Conservation (phyloP, 495 filamentous ascomycete species). For the Podospora comata region DNA sequence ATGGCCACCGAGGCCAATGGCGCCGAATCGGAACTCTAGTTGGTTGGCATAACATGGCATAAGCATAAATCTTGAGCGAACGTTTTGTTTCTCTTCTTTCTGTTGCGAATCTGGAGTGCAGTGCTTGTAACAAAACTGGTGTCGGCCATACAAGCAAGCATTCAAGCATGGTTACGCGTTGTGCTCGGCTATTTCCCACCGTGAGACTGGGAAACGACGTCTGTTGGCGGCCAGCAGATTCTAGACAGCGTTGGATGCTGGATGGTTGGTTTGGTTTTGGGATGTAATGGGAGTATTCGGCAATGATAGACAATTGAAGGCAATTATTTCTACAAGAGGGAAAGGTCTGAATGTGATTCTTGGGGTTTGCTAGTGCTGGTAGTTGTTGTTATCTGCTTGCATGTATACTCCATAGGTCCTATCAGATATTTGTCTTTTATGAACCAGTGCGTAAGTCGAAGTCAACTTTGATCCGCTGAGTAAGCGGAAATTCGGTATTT, state of each 20-base stretch:
- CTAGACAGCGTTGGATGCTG: neutral
- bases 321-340: neutral
- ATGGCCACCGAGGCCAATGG: conserved; percentile 52
- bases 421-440: too few species aligned
- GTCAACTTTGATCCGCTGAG: neutral
- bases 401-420: too few species aligned
- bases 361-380: neutral
- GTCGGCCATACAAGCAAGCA: neutral
- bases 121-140: neutral
- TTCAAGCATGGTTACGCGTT: neutral
- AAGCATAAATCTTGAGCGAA: conserved; percentile 2
- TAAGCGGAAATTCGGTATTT: neutral
- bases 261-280: neutral
- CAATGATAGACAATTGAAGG: neutral
- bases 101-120: neutral
- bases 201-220: neutral
- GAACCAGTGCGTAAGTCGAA: too few species aligned
- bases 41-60: neutral
- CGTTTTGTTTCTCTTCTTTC: neutral
- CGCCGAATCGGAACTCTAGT: conserved; percentile 47
- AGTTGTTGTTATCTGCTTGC: too few species aligned
- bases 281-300: neutral
- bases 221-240: neutral
- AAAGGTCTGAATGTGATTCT: neutral
- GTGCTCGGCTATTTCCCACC: neutral